Evolutionary conservation across 2,329 filamentous ascomycete species (phyloP), one percentile per base, ranked within the genome.

Genomic region (Lachnellula hyalina): DNA sequence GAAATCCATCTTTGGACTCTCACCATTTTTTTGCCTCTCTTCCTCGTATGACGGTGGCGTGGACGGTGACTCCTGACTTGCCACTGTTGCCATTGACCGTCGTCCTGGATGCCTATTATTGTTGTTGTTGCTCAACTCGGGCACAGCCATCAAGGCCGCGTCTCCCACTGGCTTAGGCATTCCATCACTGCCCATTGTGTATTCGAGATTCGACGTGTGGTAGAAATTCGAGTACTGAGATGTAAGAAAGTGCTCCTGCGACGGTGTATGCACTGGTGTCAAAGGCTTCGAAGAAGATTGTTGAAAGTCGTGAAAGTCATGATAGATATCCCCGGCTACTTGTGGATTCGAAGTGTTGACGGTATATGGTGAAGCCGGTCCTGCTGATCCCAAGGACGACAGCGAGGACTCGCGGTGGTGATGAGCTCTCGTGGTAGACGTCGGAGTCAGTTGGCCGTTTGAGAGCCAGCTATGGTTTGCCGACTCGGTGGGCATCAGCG

Each of bases 381-480:
- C 80, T 36, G 79, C 75, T 0, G 82, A 85, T 11, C 79, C 81
- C 41, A 84, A 63, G 0, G 83, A 85, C 0, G 82, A 85, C 38
- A 83, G 71, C 6, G 82, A 85, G 2, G 82, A 81, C 60, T 85
- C 81, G 61, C 82, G 78, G 46, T 85, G 75, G 63, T 85, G 82
- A 23, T 47, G 47, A 19, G 57, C 53, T 57, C 65, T 63, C 17
- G 64, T 63, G 14, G 61, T 60, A 17, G 68, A 69, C 32, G 63
- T 65, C n/a, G 67, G 67, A 6, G 67, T 68, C 45, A 67, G 58
- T 60, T 68, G 66, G 48, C 63, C 65, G 61, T 67, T 64, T n/a
- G 64, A 61, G 38, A 63, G 59, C 64, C 63, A 68, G 51, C 60
- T 66, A 40, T 49, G 63, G 51, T 56, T 58, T 7, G 61, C 49